Evolutionary conservation across 129 eudicot genomes (phyloP).

Genomic region (Lactuca saligna): DNA sequence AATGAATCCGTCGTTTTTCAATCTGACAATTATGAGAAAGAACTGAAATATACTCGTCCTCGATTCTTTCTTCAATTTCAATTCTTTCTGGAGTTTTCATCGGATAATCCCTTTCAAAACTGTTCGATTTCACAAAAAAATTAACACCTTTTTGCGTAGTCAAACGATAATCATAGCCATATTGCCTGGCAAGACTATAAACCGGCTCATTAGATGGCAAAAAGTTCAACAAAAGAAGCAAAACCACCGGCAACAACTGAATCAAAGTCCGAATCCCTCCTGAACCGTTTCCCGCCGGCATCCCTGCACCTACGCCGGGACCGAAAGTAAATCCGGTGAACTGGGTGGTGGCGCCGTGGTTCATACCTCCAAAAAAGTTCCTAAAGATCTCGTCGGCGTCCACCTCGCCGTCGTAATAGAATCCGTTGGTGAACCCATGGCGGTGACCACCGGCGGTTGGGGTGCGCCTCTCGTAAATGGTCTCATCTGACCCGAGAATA

Average conservation of each 20-base stretch:
- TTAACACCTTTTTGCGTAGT: conserved; percentile 64
- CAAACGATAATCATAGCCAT: conserved; percentile 42
- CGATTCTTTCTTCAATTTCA: conserved; percentile 51
- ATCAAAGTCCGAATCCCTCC: conserved; percentile 48
- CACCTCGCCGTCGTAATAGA: conserved; percentile 58
- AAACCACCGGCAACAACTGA: conserved; percentile 61
- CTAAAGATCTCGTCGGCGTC: conserved; percentile 87
- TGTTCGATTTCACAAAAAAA: conserved; percentile 50
- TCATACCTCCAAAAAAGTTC: conserved; percentile 81
- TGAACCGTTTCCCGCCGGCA: conserved; percentile 52
- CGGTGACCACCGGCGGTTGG: conserved; percentile 35
- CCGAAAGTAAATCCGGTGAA: conserved; percentile 69
- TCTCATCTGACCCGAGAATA: conserved; percentile 61
- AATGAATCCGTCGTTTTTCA: conserved; percentile 57
- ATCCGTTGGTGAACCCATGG: conserved; percentile 59
- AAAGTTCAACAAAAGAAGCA: conserved; percentile 60
- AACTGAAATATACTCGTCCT: conserved; percentile 49
- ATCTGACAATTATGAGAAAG: conserved; percentile 63
- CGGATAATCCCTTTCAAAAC: conserved; percentile 64
- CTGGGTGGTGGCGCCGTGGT: conserved; percentile 56
- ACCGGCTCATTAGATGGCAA: conserved; percentile 62
- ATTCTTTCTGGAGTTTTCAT: conserved; percentile 43
- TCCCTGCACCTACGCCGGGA: conserved; percentile 51
- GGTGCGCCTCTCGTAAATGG: conserved; percentile 50
- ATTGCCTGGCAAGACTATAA: conserved; percentile 49